These are phyloP conservation scores for Hysterangium stoloniferum DNA, from an alignment of 768 basidiomycete species.

Conservation along the genomic window DNA sequence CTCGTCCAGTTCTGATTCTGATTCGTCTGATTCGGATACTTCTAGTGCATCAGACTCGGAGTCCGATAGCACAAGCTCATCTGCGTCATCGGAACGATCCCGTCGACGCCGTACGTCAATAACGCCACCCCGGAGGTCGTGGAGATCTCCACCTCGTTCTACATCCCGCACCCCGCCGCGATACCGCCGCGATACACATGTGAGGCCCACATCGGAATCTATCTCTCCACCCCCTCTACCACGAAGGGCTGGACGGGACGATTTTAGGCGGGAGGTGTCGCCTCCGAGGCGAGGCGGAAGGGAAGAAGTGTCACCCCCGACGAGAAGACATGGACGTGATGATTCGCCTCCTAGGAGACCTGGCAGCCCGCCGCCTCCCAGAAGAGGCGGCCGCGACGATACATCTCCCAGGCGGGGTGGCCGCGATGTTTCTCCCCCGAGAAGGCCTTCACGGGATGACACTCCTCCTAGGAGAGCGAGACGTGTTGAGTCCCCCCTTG, in stretches of 20 bases:
- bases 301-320: neutral
- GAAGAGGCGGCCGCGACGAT: neutral
- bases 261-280: neutral
- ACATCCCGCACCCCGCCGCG: neutral
- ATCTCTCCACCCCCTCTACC: too few species aligned
- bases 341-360: conserved; percentile 13
- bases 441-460: conserved; percentile 12
- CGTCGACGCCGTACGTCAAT: neutral
- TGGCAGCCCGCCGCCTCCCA: conserved; percentile 5
- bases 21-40: conserved; percentile 31
- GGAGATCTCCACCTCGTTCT: neutral
- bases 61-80: conserved; percentile 25
- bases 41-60: conserved; percentile 29
- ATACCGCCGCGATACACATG: neutral
- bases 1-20: conserved; percentile 34
- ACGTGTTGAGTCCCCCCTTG: neutral
- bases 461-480: conserved; percentile 2
- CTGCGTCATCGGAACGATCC: conserved; percentile 14
- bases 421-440: conserved; percentile 15
- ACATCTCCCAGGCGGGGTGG: conserved; percentile 14
- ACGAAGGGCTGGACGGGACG: too few species aligned
- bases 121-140: conserved; percentile 2
- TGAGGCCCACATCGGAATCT: too few species aligned
- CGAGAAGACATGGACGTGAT: conserved; percentile 1
- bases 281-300: neutral